These are phyloP conservation scores for Pestalotiopsis fici DNA, from an alignment of 2,329 filamentous ascomycete species.

Conservation along the genomic window DNA sequence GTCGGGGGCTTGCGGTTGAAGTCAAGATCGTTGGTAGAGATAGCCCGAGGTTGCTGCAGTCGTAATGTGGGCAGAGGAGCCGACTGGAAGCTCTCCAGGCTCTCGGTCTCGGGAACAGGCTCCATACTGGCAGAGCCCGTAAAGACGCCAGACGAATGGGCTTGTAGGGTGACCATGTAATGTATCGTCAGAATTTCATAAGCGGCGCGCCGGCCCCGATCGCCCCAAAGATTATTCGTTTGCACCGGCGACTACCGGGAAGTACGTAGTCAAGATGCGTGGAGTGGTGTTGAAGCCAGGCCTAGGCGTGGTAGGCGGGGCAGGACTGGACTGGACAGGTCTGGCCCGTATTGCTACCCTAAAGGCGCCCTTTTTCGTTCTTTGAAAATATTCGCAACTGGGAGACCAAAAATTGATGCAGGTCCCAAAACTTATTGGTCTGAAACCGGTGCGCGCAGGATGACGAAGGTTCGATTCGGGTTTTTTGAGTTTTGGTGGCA, in stretches of 20 bases:
- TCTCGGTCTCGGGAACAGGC: constrained; percentile 68
- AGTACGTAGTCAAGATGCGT: neutral
- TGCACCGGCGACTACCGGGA: neutral
- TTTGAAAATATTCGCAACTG: neutral
- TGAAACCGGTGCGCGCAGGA: neutral
- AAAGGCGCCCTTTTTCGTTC: neutral
- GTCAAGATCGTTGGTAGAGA: constrained; percentile 40
- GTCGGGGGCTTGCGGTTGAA: constrained; percentile 51
- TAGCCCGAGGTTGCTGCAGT: constrained; percentile 41
- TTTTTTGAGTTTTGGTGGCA: neutral
- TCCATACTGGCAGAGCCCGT: constrained; percentile 49
- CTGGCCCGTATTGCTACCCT: neutral
- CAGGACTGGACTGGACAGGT: neutral
- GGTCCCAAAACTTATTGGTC: neutral
- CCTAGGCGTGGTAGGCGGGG: neutral
- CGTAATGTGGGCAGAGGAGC: constrained; percentile 57
- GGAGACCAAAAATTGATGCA: neutral
- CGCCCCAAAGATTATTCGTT: neutral
- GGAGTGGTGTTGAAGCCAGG: neutral
- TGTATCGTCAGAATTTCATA: neutral
- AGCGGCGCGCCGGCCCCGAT: neutral
- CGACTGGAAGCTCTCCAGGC: constrained; percentile 66
- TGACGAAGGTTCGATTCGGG: neutral
- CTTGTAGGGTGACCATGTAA: neutral
- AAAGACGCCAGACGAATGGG: neutral